Base-by-base conservation (phyloP, 371 early-diverging fungal species). In the Mortierella sp. region DNA sequence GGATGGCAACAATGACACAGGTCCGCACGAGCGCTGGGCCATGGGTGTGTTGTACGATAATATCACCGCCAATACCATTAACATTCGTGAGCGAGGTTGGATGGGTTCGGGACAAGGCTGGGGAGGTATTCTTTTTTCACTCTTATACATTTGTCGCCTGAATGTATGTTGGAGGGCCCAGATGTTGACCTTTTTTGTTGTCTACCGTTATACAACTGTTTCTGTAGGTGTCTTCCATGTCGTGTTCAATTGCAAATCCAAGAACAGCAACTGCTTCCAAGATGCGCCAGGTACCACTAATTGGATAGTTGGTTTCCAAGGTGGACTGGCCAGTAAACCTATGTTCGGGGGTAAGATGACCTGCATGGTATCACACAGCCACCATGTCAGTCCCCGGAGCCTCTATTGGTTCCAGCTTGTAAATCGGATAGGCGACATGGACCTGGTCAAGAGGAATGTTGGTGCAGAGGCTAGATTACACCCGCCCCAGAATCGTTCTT, bases 101-200 rank as follows among this genome's bases (percentile, higher is more conserved):
- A 76, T 76, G 76, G 76, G 76, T 0, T 70, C 76, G 6, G 76
- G 76, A 24, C 76, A 76, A 66, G 76, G 76, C 7, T 76, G 76
- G 76, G 60, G 70, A 21, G 72, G 70, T 70, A 58, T 11, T 11
- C 3, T 3, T 15, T 47, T n/a, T 9, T 7, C 37, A 9, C 9
- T 49, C 28, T 9, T 44, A 0, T n/a, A n/a, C n/a, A 43, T 26
- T 27, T 17, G 15, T 50, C 34, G 30, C 17, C 30, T n/a, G 8
- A 26, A 28, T 47, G 4, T 26, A 24, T 26, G n/a, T 8, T 51
- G 28, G 14, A 23, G 17, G 21, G 3, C n/a, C 23, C 1, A 34
- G 23, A 23, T 24, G n/a, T n/a, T n/a, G 11, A 46, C 12, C 24
- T 21, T 24, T 19, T n/a, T 24, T 1, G 28, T 59, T 6, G 34